Base-by-base conservation (phyloP, 1,284 basidiomycete genomes). In the Cutaneotrichosporon spelunceum region DNA sequence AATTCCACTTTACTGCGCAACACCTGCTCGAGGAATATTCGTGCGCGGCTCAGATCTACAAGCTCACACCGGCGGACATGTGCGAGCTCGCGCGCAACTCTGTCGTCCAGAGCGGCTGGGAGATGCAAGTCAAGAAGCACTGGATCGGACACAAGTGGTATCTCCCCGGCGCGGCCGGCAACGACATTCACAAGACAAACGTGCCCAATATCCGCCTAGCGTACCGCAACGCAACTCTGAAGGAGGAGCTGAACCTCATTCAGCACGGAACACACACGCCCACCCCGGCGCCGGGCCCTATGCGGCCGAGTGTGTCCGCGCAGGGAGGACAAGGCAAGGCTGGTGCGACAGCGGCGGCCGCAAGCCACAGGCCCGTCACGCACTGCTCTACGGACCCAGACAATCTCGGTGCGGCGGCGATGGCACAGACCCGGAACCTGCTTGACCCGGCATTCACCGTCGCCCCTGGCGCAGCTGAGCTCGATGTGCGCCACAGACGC, bases 101-200 rank as follows among this genome's bases (percentile, higher is more conserved):
- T 2, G 95, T 98, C 36, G 83, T 93, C 57, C 96, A 99, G 77
- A 93, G 90, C 67, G 96, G 96, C 1, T 99, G 98, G 79, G 96
- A 99, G 80, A 98, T 98, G 93, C 90, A 96, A 78, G 80, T 98
- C 72, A 99, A 99, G 81, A 87, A 93, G 16, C 96, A 97, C 78
- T 99, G 96, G 95, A 82, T 96, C 4, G 93, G 93, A 0, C 84
- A 88, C 65, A 81, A 89, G 65, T 98, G 92, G 89, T 95, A 92
- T 77, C 81, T 91, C 27, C 89, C 91, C 5, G 93, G 93, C 29
- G 86, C 88, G 2, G 86, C 86, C 10, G 93, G 92, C 3, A 96
- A 96, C 73, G 90, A 93, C 68, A 95, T 95, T 62, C 84, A 93
- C 78, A 94, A 93, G 90, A 98, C 95, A 34, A 99, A 99, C 69